Conservation (phyloP, 441 rosid genomes). For the Adansonia madagascariensis region DNA sequence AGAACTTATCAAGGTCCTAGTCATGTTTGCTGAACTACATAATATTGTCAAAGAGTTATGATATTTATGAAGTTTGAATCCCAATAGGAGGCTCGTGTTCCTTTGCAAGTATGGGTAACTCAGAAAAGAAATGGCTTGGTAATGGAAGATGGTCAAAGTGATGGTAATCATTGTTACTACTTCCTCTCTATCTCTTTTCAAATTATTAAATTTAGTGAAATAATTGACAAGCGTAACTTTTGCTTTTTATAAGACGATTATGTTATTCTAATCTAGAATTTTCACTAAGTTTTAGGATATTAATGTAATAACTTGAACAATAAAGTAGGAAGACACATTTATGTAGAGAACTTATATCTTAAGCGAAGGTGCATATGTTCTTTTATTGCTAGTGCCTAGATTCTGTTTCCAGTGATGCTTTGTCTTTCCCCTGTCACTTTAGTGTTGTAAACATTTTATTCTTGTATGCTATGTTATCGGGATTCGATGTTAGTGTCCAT, state of each 20-base stretch:
- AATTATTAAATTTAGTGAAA: slow-evolving; percentile 13
- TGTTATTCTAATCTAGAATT: slow-evolving; percentile 14
- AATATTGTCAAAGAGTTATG: background rate
- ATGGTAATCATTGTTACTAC: slow-evolving; percentile 45
- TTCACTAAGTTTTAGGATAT: slow-evolving; percentile 6
- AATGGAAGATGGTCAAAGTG: slow-evolving; percentile 69
- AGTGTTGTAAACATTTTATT: slow-evolving; percentile 3
- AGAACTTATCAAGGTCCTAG: background rate
- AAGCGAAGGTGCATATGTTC: background rate
- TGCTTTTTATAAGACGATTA: background rate
- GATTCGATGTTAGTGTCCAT: background rate
- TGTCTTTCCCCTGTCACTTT: background rate
- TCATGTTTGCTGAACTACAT: slow-evolving; percentile 6
- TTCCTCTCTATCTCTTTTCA: background rate
- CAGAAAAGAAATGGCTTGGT: slow-evolving; percentile 77
- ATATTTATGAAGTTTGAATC: slow-evolving; percentile 14
- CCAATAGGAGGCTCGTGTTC: slow-evolving; percentile 83
- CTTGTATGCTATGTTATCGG: background rate
- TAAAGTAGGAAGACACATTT: slow-evolving; percentile 8
- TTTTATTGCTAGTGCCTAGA: slow-evolving; percentile 8
- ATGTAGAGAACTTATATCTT: background rate
- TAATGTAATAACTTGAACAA: slow-evolving; percentile 4
- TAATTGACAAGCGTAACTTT: background rate
- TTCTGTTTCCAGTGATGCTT: background rate
- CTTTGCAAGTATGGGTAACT: slow-evolving; percentile 84